Conservation (phyloP, 2,329 filamentous ascomycete species). For the Venturia asperata region DNA sequence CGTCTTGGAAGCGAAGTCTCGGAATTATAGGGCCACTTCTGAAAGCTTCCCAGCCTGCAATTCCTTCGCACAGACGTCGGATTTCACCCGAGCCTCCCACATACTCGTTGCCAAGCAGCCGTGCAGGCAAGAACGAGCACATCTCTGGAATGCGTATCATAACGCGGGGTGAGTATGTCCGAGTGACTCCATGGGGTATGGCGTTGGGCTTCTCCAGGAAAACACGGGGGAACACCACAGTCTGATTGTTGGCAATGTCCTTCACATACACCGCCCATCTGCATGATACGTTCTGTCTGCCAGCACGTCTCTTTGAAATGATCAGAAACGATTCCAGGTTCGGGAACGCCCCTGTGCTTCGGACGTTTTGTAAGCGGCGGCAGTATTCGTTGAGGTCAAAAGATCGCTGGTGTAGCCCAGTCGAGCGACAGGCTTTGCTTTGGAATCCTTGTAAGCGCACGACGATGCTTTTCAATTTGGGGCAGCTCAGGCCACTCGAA, state of each 20-base stretch:
- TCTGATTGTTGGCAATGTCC: slow-evolving; percentile 14
- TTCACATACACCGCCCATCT: slow-evolving; percentile 14
- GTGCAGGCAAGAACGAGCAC: slow-evolving; percentile 5
- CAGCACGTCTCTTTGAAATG: not conserved
- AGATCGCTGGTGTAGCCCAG: not conserved
- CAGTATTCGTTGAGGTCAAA: slow-evolving; percentile 4
- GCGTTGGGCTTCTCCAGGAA: slow-evolving; percentile 5
- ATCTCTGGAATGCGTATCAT: slow-evolving; percentile 10
- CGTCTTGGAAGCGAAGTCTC: not conserved
- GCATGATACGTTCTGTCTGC: not conserved
- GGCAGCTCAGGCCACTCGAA: not conserved
- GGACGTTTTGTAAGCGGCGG: not conserved
- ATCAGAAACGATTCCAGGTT: slow-evolving; percentile 6
- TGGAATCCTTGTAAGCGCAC: slow-evolving; percentile 13
- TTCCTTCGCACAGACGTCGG: slow-evolving; percentile 7
- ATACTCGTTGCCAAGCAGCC: slow-evolving; percentile 5
- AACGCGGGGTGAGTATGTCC: not conserved
- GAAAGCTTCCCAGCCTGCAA: slow-evolving; percentile 14
- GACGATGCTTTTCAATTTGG: slow-evolving; percentile 5
- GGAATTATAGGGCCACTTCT: slow-evolving; percentile 3
- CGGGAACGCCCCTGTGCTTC: not conserved
- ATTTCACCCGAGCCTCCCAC: slow-evolving; percentile 3
- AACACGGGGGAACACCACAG: slow-evolving; percentile 8
- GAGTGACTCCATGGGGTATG: not conserved
- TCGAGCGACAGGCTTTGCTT: not conserved